These are phyloP conservation scores for Penicillium chermesinum DNA, from an alignment of 495 filamentous ascomycete genomes.

Conservation along the genomic window DNA sequence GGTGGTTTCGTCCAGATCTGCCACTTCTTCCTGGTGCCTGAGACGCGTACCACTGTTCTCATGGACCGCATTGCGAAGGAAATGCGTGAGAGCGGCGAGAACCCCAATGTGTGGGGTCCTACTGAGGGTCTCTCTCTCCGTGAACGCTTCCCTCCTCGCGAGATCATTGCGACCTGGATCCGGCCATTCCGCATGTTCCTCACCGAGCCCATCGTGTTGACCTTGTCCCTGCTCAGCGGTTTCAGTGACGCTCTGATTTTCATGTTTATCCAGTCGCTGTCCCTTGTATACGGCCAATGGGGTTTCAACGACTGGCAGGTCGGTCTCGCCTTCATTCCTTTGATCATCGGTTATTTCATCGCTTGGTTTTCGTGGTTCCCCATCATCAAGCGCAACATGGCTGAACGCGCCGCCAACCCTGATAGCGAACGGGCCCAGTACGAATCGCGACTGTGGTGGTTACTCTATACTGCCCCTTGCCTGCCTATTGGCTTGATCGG, in stretches of 20 bases:
- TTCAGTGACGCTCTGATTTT: conserved; percentile 62
- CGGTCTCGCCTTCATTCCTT: conserved; percentile 54
- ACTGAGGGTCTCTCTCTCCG: conserved; percentile 56
- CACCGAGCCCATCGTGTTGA: conserved; percentile 57
- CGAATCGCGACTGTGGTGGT: conserved; percentile 56
- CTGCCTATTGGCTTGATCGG: conserved; percentile 57
- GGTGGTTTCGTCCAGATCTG: conserved; percentile 59
- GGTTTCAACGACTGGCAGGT: conserved; percentile 45
- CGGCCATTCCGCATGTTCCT: conserved; percentile 61
- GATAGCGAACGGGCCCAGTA: conserved; percentile 53
- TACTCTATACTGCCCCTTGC: conserved; percentile 53
- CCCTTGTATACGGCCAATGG: conserved; percentile 56
- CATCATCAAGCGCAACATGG: conserved; percentile 48
- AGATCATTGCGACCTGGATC: conserved; percentile 51
- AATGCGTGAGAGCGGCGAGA: conserved; percentile 44
- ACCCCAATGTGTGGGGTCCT: conserved; percentile 57
- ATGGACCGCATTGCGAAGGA: conserved; percentile 57
- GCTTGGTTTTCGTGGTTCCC: conserved; percentile 52
- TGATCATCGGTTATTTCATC: conserved; percentile 57
- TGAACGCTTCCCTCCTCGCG: conserved; percentile 52
- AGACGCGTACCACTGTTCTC: conserved; percentile 54
- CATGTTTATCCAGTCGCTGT: conserved; percentile 61
- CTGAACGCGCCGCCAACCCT: conserved; percentile 42
- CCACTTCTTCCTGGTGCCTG: conserved; percentile 59
- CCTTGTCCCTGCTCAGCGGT: conserved; percentile 52